These are phyloP conservation scores for Saccharata proteae DNA, from an alignment of 2,329 filamentous ascomycete genomes.

Conservation along the genomic window DNA sequence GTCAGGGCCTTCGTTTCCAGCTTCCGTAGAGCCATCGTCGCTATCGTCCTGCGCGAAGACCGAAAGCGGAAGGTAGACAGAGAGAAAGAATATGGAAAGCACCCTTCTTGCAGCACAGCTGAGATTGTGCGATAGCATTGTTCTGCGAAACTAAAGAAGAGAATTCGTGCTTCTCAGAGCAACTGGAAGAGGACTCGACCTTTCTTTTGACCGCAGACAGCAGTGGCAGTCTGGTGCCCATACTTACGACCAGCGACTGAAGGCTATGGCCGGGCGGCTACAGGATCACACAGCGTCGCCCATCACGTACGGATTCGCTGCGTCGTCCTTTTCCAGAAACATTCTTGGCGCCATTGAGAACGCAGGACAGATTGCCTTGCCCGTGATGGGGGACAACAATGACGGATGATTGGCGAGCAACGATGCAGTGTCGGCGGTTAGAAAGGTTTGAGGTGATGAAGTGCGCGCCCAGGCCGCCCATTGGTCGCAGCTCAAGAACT, in stretches of 20 bases:
- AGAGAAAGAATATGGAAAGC: background rate
- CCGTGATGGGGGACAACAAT: no score
- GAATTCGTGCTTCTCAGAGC: no score
- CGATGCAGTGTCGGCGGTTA: conserved; percentile 2
- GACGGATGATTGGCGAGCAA: conserved; percentile 3
- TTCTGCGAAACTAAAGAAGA: no score
- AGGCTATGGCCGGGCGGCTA: conserved; percentile 4
- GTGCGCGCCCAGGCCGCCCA: background rate
- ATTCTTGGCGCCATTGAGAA: conserved; percentile 1
- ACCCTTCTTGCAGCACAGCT: background rate
- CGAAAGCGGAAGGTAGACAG: background rate
- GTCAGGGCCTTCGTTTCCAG: conserved; percentile 54
- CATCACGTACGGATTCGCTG: background rate
- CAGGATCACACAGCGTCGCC: conserved; percentile 1
- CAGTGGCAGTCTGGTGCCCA: background rate
- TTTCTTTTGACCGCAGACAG: no score
- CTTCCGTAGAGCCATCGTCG: conserved; percentile 17
- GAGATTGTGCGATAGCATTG: no score
- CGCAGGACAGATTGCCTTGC: conserved; percentile 6
- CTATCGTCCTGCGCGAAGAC: background rate
- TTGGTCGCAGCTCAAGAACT: no score
- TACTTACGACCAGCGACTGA: no score
- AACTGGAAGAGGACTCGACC: no score
- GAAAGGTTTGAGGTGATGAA: conserved; percentile 4
- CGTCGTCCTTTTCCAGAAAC: background rate